These are phyloP conservation scores for Plantago ovata DNA, from an alignment of 257 asterid species.

Conservation along the genomic window DNA sequence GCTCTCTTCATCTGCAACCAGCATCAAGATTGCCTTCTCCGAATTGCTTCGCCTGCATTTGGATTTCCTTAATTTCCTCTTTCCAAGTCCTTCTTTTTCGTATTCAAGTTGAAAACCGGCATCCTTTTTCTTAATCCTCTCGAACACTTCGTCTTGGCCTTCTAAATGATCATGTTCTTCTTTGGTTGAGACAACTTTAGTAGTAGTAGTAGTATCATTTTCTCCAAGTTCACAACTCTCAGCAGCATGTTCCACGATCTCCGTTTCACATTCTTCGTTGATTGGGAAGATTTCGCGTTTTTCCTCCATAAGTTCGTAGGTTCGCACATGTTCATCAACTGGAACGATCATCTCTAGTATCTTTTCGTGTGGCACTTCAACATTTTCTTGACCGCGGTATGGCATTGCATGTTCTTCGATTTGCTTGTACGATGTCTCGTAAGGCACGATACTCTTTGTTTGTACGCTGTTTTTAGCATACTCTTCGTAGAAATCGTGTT, in stretches of 20 bases:
- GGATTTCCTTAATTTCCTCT: slow-evolving; percentile 11
- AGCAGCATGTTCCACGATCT: too few relatives aligned
- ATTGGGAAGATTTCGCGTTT: not conserved
- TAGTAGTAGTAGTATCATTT: too few relatives aligned
- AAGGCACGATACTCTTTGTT: not conserved
- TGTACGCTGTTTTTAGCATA: slow-evolving; percentile 20
- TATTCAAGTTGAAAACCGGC: not conserved
- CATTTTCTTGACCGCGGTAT: not conserved
- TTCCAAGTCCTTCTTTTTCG: not conserved
- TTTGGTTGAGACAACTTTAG: not conserved
- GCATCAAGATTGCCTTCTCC: slow-evolving; percentile 17
- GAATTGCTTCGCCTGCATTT: slow-evolving; percentile 36
- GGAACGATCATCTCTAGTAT: slow-evolving; percentile 25
- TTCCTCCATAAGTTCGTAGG: not conserved
- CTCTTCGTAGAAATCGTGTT: slow-evolving; percentile 23
- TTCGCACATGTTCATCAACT: not conserved
- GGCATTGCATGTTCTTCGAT: not conserved
- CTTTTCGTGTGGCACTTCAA: slow-evolving; percentile 27
- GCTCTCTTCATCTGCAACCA: slow-evolving; percentile 5
- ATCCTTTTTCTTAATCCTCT: not conserved
- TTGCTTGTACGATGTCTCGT: slow-evolving; percentile 1
- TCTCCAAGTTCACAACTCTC: not conserved
- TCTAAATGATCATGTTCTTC: not conserved
- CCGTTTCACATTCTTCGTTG: not conserved
- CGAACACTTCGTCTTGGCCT: not conserved